These are phyloP conservation scores for Pseudocercospora fuligena DNA, from an alignment of 2,329 filamentous ascomycete genomes.

Conservation along the genomic window DNA sequence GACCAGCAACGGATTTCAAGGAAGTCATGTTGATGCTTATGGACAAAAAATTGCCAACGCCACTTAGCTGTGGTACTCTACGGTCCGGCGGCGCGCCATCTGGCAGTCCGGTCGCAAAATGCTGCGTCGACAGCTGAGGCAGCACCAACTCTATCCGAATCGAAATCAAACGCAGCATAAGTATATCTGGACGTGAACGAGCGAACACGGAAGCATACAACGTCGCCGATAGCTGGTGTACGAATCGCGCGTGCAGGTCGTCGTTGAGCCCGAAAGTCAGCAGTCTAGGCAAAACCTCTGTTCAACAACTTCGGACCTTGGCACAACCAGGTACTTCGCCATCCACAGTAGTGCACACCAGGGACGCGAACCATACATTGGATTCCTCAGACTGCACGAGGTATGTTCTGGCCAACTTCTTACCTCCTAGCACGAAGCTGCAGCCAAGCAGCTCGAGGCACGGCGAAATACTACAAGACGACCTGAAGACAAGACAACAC, in stretches of 20 bases:
- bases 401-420: neutral
- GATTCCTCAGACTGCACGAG: neutral
- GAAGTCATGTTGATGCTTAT: neutral
- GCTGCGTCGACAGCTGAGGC: neutral
- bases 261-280: neutral
- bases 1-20: neutral
- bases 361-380: neutral
- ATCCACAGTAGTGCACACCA: neutral
- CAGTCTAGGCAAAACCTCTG: neutral
- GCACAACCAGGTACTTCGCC: neutral
- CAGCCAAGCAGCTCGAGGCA: neutral
- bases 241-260: neutral
- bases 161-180: neutral
- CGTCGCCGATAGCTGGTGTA: neutral
- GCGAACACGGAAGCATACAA: neutral
- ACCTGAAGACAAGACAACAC: neutral
- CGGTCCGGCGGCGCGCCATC: constrained; percentile 3
- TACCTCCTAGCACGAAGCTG: neutral
- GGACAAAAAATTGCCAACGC: neutral
- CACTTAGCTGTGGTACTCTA: neutral
- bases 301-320: neutral
- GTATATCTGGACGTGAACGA: neutral
- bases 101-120: constrained; percentile 7
- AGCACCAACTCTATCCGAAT: neutral
- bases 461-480: neutral